Evolutionary conservation across 1,284 basidiomycete genomes (phyloP).

Genomic region (Agaricales sp.): DNA sequence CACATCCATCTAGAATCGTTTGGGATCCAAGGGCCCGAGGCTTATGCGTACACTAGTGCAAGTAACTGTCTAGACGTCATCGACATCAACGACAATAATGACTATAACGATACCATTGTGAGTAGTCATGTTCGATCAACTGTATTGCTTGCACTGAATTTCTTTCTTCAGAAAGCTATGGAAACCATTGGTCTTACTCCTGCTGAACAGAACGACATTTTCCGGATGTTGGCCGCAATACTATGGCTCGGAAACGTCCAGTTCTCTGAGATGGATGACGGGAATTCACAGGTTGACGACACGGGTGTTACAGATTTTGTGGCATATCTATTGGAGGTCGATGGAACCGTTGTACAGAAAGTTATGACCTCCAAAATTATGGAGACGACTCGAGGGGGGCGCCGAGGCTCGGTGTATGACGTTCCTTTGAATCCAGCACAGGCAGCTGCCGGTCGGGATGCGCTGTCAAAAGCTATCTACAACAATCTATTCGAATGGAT

Average conservation of each 20-base stretch:
- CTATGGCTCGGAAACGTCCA: slow-evolving; percentile 97
- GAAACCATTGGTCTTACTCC: slow-evolving; percentile 78
- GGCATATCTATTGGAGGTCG: slow-evolving; percentile 89
- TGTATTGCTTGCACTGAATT: slow-evolving; percentile 10
- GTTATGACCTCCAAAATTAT: slow-evolving; percentile 80
- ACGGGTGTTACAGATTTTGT: slow-evolving; percentile 91
- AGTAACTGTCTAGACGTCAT: slow-evolving; percentile 90
- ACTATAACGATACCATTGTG: slow-evolving; percentile 85
- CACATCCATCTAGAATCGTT: slow-evolving; percentile 62
- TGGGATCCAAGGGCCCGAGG: slow-evolving; percentile 94
- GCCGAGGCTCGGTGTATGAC: slow-evolving; percentile 92
- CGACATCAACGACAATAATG: slow-evolving; percentile 84
- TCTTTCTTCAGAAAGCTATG: slow-evolving; percentile 74
- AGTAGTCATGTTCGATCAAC: slow-evolving; percentile 15
- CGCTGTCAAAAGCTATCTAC: slow-evolving; percentile 93
- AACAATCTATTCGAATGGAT: slow-evolving; percentile 99
- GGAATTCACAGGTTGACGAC: slow-evolving; percentile 79
- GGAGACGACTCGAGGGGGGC: slow-evolving; percentile 89
- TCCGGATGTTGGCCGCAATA: slow-evolving; percentile 86
- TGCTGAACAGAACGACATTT: slow-evolving; percentile 88
- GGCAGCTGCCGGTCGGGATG: slow-evolving; percentile 83
- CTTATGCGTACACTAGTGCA: slow-evolving; percentile 88
- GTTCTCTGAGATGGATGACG: slow-evolving; percentile 83
- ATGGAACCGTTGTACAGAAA: slow-evolving; percentile 73
- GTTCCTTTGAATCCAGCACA: slow-evolving; percentile 94